A percentile compares a stretch with the other conserved stretches of the same genome.
Evolutionary conservation across 2,329 filamentous ascomycete genomes (phyloP).

Genomic region (Ophioceras dolichostomum): DNA sequence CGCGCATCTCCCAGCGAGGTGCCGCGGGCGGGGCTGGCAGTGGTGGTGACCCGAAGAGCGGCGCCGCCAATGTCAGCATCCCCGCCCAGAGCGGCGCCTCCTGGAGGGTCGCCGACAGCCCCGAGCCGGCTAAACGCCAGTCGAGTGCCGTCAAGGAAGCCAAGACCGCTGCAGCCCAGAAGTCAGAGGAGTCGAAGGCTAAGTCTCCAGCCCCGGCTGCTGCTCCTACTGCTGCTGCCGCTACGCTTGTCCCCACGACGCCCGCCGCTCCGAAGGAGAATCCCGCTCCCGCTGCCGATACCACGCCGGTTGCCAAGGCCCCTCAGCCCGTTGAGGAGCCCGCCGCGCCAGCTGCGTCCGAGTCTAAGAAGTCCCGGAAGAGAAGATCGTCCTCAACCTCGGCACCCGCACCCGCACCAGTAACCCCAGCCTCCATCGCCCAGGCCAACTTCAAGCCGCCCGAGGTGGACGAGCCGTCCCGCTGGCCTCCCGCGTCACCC

Average conservation of each 20-base stretch:
- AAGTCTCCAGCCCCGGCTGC: neutral
- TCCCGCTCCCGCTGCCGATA: conserved; percentile 8
- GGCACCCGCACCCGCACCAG: conserved; percentile 9
- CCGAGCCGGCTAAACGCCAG: conserved; percentile 42
- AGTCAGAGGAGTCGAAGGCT: conserved; percentile 14
- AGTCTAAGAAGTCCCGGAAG: too few relatives aligned
- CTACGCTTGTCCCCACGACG: too few relatives aligned
- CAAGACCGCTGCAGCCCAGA: conserved; percentile 14
- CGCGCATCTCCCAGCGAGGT: conserved; percentile 24
- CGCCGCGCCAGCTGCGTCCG: neutral
- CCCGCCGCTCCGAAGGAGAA: conserved; percentile 12
- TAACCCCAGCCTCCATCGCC: too few relatives aligned
- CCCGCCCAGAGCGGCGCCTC: conserved; percentile 76
- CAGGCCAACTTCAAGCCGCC: conserved; percentile 35
- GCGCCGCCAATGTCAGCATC: conserved; percentile 66
- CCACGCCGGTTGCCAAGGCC: conserved; percentile 5
- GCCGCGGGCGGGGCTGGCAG: conserved; percentile 16
- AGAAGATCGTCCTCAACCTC: conserved; percentile 1
- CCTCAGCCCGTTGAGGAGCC: conserved; percentile 1
- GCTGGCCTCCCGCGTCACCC: conserved; percentile 48
- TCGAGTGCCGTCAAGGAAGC: conserved; percentile 38
- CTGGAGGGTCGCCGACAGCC: conserved; percentile 59
- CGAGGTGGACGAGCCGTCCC: conserved; percentile 54
- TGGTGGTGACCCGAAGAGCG: conserved; percentile 38
- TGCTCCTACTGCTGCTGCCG: neutral